Percentiles rank a stretch among this genome's conserved stretches.
Conservation (phyloP, 208 protist species). For the Leptomonas pyrrhocoris region DNA sequence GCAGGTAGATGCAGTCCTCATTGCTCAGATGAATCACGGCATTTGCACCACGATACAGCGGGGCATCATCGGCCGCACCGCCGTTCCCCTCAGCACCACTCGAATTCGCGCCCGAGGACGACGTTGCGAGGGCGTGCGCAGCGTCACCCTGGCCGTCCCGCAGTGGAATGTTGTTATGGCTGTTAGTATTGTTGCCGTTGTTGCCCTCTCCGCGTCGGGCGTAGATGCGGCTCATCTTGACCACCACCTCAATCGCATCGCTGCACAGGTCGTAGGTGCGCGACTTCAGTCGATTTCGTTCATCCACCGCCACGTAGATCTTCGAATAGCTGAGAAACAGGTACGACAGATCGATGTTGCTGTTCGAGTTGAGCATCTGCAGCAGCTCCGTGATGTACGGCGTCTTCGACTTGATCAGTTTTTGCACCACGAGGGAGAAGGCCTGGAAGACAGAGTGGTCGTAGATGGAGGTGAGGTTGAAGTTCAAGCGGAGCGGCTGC, state of each 20-base stretch:
- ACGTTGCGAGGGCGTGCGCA: background rate
- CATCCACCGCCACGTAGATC: constrained; percentile 85
- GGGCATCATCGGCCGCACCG: constrained; percentile 10
- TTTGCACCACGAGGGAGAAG: constrained; percentile 88
- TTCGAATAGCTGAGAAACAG: constrained; percentile 88
- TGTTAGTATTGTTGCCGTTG: background rate
- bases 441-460: constrained; percentile 92
- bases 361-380: constrained; percentile 90
- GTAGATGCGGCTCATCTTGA: constrained; percentile 81
- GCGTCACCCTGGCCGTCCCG: background rate
- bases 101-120: constrained; percentile 1
- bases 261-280: constrained; percentile 89
- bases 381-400: constrained; percentile 85
- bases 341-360: constrained; percentile 85
- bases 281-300: constrained; percentile 76
- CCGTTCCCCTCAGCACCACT: background rate
- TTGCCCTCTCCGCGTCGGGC: background rate
- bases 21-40: constrained; percentile 41
- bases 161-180: background rate
- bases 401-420: constrained; percentile 77
- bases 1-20: constrained; percentile 86
- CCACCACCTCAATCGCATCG: constrained; percentile 86
- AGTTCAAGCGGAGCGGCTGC: constrained; percentile 72
- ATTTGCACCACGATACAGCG: constrained; percentile 33
- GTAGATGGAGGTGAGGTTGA: constrained; percentile 92